phyloP scores from a whole-genome alignment of 306 rosid genomes.

The Cyamopsis tetragonoloba region DNA sequence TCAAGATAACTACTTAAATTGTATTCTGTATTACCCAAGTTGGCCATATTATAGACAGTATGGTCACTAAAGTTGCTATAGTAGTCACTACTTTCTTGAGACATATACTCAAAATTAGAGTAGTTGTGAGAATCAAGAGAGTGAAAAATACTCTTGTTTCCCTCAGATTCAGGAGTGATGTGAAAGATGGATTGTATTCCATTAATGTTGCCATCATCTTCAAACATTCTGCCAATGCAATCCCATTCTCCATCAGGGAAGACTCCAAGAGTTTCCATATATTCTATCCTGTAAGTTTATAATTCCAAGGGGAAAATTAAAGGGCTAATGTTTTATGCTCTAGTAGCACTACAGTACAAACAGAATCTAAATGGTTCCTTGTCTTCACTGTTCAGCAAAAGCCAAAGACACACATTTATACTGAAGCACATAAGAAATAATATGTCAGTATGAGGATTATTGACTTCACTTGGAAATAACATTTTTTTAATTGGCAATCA shows the following conservation, averaged over 20 bases:
- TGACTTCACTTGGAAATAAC: background rate
- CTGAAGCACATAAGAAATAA: too few relatives aligned
- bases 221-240: conserved; percentile 40
- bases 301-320: background rate
- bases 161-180: conserved; percentile 15
- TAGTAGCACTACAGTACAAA: conserved; percentile 12
- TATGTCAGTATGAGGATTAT: too few relatives aligned
- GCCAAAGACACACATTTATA: conserved; percentile 30
- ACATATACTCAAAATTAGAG: conserved; percentile 2
- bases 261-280: conserved; percentile 65
- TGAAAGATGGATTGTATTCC: conserved; percentile 30
- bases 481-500: conserved; percentile 34
- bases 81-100: conserved; percentile 51
- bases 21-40: conserved; percentile 21
- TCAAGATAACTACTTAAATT: background rate
- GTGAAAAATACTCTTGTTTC: conserved; percentile 2
- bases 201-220: background rate
- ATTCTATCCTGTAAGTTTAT: background rate
- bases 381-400: conserved; percentile 27
- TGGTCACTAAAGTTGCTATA: too few relatives aligned
- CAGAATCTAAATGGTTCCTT: conserved; percentile 17
- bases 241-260: conserved; percentile 70
- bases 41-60: conserved; percentile 21
- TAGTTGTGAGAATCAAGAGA: conserved; percentile 5
- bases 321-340: background rate